Evolutionary conservation across 2,329 filamentous ascomycete species (phyloP), one percentile per base, ranked within the genome.

Genomic region (Colletotrichum lindemuthianum): DNA sequence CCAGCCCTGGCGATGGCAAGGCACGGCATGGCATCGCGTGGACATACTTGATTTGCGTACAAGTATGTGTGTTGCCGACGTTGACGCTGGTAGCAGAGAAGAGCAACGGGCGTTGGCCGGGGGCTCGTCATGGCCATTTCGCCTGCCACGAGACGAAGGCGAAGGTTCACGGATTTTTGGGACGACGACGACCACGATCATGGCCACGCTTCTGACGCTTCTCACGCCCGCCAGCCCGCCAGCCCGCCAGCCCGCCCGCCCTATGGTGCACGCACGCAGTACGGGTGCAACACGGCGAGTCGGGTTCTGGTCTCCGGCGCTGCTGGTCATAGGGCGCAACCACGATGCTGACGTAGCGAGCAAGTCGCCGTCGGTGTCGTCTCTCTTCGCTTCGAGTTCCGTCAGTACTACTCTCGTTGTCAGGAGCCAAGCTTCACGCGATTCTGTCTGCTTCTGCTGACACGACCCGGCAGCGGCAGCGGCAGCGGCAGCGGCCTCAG

Each of bases 11-110:
- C 32, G 54, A 63, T 63, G 47, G 15, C 48, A 48, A n/a, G 41
- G 41, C 5, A 15, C 45, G 44, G 44, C 54, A 49, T 53, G 39
- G 57, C 40, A 53, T 59, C 54, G 54, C 55, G 54, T 63, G 59
- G 39, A 47, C 11, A n/a, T 54, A 39, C 45, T 51, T 15, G 24
- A 3, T 24, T 24, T 24, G 24, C 24, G 24, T 24, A 4, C 24
- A 24, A 24, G 24, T 24, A 24, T 24, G 24, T 24, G 24, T 24
- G 5, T 24, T 24, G 24, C 24, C 24, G 24, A 24, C 24, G 5
- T 24, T 24, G 24, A 24, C 24, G 5, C 5, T 24, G 24, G 24
- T 24, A 24, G 24, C 24, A 24, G 24, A 24, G 24, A 24, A 24
- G 24, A 24, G 36, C 32, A 11, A 63, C 52, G 48, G 37, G 60